These are phyloP conservation scores for Daldinia loculata DNA, from an alignment of 495 filamentous ascomycete genomes.

Conservation along the genomic window DNA sequence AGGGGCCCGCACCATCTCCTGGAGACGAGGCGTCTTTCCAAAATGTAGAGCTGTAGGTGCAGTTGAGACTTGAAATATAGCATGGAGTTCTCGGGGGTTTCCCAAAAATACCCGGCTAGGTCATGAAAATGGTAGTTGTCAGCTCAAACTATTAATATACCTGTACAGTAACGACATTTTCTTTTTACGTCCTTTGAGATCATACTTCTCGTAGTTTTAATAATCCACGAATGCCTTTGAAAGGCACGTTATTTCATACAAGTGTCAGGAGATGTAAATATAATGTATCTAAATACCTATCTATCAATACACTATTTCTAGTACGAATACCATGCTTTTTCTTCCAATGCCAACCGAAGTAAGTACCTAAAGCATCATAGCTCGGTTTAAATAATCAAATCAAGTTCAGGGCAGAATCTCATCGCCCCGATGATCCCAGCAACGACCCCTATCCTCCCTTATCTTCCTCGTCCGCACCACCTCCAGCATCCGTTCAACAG, in stretches of 20 bases:
- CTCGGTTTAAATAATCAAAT: not conserved
- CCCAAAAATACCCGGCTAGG: constrained; percentile 26
- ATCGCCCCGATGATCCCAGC: constrained; percentile 81
- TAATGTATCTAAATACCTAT: no score
- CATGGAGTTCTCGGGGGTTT: constrained; percentile 31
- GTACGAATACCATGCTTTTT: no score
- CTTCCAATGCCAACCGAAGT: no score
- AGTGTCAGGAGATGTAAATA: not conserved
- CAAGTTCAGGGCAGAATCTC: constrained; percentile 67
- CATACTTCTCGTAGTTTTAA: not conserved
- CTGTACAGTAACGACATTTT: constrained; percentile 21
- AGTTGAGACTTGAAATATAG: constrained; percentile 5
- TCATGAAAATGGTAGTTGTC: constrained; percentile 23
- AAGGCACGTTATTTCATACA: not conserved
- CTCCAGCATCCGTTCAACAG: constrained; percentile 66
- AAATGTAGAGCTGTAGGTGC: constrained; percentile 59
- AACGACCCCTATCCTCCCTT: constrained; percentile 65
- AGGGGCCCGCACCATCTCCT: constrained; percentile 50
- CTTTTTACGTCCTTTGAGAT: not conserved
- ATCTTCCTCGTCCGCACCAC: constrained; percentile 57
- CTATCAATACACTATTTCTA: not conserved
- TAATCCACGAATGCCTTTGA: constrained; percentile 15
- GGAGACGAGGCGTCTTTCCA: constrained; percentile 61
- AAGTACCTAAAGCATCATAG: no score
- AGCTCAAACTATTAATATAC: constrained; percentile 23